A percentile compares a stretch with the other conserved stretches of the same genome.
These are phyloP conservation scores for Curvularia lunata DNA, from an alignment of 2,329 filamentous ascomycete genomes.

Conservation along the genomic window DNA sequence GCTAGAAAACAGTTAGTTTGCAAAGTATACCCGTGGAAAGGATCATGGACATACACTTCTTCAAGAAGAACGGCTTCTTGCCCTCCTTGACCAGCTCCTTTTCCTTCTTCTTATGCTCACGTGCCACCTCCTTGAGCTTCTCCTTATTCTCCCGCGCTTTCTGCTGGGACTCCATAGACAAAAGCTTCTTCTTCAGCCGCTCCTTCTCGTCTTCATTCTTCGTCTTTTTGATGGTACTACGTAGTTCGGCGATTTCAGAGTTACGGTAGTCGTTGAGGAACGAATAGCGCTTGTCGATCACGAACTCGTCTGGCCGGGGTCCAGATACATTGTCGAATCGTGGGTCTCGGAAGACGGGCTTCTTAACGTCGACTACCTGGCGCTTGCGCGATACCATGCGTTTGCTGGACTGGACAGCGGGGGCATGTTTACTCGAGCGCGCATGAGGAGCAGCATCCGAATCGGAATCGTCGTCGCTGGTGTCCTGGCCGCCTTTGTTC, in stretches of 20 bases:
- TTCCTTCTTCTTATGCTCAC: constrained; percentile 80
- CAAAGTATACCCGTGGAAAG: background rate
- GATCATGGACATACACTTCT: constrained; percentile 62
- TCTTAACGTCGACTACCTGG: constrained; percentile 69
- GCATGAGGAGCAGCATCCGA: constrained; percentile 48
- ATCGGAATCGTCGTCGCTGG: constrained; percentile 43
- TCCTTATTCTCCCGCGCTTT: constrained; percentile 74
- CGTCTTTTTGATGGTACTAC: constrained; percentile 68
- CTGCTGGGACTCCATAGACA: constrained; percentile 79
- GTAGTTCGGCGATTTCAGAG: constrained; percentile 79
- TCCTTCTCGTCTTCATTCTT: constrained; percentile 72
- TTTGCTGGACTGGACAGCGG: constrained; percentile 81
- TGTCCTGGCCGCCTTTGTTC: constrained; percentile 33
- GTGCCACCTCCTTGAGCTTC: constrained; percentile 70
- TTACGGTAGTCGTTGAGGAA: constrained; percentile 89
- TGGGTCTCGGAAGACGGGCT: constrained; percentile 73
- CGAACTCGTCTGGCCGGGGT: constrained; percentile 61
- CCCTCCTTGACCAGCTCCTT: constrained; percentile 84
- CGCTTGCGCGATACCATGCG: constrained; percentile 81
- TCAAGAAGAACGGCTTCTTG: constrained; percentile 92
- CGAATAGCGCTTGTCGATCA: constrained; percentile 74
- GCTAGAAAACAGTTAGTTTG: constrained; percentile 50
- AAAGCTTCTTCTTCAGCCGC: constrained; percentile 72
- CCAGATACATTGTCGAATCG: constrained; percentile 77
- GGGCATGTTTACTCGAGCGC: constrained; percentile 84